phyloP scores from a whole-genome alignment of 805 yeast species.

The Ogataea paradorogensis region DNA sequence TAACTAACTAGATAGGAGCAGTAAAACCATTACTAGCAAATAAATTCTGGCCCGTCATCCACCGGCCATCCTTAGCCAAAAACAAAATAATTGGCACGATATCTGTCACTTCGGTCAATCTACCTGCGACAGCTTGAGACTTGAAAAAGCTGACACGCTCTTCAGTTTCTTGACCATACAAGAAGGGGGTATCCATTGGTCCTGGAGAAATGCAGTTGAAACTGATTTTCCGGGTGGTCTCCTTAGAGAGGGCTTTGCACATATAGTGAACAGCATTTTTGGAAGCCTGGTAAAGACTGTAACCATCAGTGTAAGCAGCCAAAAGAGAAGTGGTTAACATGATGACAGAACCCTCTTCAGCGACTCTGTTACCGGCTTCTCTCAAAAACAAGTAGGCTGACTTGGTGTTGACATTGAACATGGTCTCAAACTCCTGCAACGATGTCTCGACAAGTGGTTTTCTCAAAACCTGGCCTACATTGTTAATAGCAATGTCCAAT shows the following conservation, averaged over 20 bases:
- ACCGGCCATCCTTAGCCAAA: constrained; percentile 60
- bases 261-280: constrained; percentile 56
- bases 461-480: constrained; percentile 65
- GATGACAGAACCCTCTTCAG: constrained; percentile 53
- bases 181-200: constrained; percentile 65
- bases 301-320: constrained; percentile 60
- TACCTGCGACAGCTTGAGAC: constrained; percentile 43
- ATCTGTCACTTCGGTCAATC: constrained; percentile 57
- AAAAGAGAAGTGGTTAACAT: constrained; percentile 60
- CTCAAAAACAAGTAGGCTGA: constrained; percentile 60
- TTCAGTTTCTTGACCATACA: constrained; percentile 62
- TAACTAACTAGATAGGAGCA: constrained; percentile 39
- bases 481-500: constrained; percentile 63
- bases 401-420: constrained; percentile 55
- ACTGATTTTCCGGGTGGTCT: constrained; percentile 45
- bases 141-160: constrained; percentile 56
- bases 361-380: constrained; percentile 50
- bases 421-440: constrained; percentile 52
- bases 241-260: constrained; percentile 53
- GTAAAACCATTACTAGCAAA: constrained; percentile 66
- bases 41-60: constrained; percentile 71
- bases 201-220: constrained; percentile 63
- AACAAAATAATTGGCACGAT: constrained; percentile 63
- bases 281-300: constrained; percentile 53
- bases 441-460: constrained; percentile 52